Base-by-base conservation (phyloP, 2,329 filamentous ascomycete species). In the Botrytis tulipae region DNA sequence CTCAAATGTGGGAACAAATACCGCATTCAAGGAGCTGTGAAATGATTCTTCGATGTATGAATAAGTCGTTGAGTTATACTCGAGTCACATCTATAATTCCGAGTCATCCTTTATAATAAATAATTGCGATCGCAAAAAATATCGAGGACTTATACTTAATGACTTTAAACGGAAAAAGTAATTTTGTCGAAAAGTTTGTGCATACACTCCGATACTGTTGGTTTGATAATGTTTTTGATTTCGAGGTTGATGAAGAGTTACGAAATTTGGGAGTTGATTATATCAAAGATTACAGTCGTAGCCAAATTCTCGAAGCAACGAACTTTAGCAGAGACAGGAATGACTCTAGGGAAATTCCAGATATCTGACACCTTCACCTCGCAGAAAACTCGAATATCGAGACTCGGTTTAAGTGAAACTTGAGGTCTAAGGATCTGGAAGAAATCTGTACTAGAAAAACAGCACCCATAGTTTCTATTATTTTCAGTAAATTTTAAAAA, bases 21-120 rank as follows among this genome's bases (percentile, higher is more conserved):
- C n/a, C 8, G 2, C 2, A 18, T 18, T 0, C n/a, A 29, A 3
- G 25, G 12, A 1, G 16, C 3, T 2, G n/a, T 18, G 14, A n/a
- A 54, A 29, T 54, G 14, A n/a, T n/a, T n/a, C n/a, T n/a, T n/a
- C n/a, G n/a, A n/a, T n/a, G n/a, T n/a, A n/a, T n/a, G n/a, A n/a
- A n/a, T n/a, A n/a, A 29, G 14, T 54, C 14, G 12, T 29, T 54
- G n/a, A 54, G 18, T 18, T 29, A 8, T 29, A 2, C 51, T 18
- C 12, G 51, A 29, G 14, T 29, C n/a, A 54, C 1, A 54, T 18
- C 6, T 54, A 18, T 29, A 8, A 54, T n/a, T 54, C 14, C 51
- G 0, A 54, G 0, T 54, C 51, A 54, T 54, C 0, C 1, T 3
- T 54, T 6, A 8, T 18, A 14, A 8, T 29, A 3, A 29, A 7